These are phyloP conservation scores for Beauveria caledonica DNA, from an alignment of 2,329 filamentous ascomycete genomes.

Conservation along the genomic window DNA sequence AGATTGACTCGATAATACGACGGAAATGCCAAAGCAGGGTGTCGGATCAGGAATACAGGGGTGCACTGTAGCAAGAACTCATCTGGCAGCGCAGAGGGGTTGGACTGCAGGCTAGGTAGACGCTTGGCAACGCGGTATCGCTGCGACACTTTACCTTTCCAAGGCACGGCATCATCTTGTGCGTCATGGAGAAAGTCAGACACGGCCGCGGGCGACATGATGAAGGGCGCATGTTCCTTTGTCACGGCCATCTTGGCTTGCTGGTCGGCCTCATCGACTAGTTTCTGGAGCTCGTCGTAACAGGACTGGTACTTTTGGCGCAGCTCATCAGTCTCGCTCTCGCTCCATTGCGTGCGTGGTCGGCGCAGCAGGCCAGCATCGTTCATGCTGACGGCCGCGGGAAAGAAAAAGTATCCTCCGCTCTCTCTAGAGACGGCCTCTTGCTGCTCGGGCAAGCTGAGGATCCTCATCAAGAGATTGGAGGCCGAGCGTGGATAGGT, in stretches of 20 bases:
- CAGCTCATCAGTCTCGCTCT: background rate
- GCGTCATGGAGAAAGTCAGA: background rate
- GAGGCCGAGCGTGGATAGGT: background rate
- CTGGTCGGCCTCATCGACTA: background rate
- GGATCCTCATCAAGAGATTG: background rate
- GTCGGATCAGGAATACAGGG: constrained; percentile 28
- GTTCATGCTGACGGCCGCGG: background rate
- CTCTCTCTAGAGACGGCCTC: background rate
- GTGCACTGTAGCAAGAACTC: constrained; percentile 25
- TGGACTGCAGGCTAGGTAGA: constrained; percentile 6
- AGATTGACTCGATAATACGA: constrained; percentile 18
- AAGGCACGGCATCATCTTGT: background rate
- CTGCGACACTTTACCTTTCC: background rate
- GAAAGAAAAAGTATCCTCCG: background rate
- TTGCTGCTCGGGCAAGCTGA: background rate
- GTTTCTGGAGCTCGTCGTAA: background rate
- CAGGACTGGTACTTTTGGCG: background rate
- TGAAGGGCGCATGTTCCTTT: background rate
- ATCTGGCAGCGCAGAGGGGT: constrained; percentile 27
- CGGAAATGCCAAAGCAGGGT: constrained; percentile 30
- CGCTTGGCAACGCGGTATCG: background rate
- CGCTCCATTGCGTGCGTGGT: background rate
- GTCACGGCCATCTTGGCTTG: background rate
- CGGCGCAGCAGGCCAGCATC: background rate
- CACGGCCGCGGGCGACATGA: background rate